These are phyloP conservation scores for Acanthamoeba castellanii DNA, from an alignment of 208 protist genomes.

Conservation along the genomic window DNA sequence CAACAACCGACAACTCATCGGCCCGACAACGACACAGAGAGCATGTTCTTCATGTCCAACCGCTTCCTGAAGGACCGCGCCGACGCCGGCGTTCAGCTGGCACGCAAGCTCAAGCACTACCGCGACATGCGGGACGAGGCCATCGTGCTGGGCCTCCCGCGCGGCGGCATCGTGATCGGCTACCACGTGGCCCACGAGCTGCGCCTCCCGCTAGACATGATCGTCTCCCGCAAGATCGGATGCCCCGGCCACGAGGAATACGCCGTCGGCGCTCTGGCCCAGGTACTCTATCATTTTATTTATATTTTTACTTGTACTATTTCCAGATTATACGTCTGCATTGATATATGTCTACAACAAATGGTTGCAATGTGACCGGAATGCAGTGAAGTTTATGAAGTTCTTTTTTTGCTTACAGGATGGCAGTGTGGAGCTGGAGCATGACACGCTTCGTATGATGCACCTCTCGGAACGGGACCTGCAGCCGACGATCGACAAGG, in stretches of 20 bases:
- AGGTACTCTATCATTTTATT: background rate
- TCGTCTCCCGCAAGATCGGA: slow-evolving; percentile 78
- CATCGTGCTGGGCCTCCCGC: slow-evolving; percentile 72
- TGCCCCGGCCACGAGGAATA: slow-evolving; percentile 76
- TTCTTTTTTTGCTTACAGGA: slow-evolving; percentile 18
- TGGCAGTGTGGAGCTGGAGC: slow-evolving; percentile 66
- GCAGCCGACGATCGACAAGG: slow-evolving; percentile 51
- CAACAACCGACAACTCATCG: background rate
- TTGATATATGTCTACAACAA: too few relatives aligned
- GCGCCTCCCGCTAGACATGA: slow-evolving; percentile 66
- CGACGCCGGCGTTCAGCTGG: slow-evolving; percentile 32
- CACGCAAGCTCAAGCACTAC: background rate
- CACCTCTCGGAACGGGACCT: background rate
- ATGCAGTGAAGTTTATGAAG: background rate
- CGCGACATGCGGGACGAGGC: background rate
- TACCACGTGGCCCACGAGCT: slow-evolving; percentile 57
- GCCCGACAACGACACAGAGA: background rate
- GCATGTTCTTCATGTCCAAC: slow-evolving; percentile 42
- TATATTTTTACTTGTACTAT: too few relatives aligned
- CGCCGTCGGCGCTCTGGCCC: slow-evolving; percentile 76
- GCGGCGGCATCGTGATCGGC: slow-evolving; percentile 78
- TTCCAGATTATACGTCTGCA: background rate
- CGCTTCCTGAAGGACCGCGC: slow-evolving; percentile 1
- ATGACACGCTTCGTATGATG: background rate
- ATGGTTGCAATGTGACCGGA: background rate